Conservation (phyloP, 495 filamentous ascomycete genomes). For the Lentithecium fluviatile region DNA sequence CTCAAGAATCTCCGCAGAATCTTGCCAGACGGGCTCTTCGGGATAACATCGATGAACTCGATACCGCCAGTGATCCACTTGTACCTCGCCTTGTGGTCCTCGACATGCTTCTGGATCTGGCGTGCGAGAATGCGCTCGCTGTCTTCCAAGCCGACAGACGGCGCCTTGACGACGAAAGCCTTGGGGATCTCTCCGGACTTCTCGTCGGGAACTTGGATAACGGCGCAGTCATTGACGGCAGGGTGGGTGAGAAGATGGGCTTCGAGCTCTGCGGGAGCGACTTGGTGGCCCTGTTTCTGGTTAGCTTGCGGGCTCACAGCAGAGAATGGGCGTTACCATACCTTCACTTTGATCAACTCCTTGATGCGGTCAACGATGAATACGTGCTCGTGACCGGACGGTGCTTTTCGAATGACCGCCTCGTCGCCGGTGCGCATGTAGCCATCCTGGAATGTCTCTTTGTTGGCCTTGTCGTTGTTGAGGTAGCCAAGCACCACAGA, state of each 20-base stretch:
- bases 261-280: conserved; percentile 88
- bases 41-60: conserved; percentile 71
- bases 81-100: conserved; percentile 78
- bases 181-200: conserved; percentile 80
- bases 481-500: conserved; percentile 80
- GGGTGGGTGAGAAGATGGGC: conserved; percentile 82
- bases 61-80: conserved; percentile 90
- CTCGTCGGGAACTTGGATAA: conserved; percentile 77
- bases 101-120: conserved; percentile 72
- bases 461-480: conserved; percentile 78
- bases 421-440: conserved; percentile 90
- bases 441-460: conserved; percentile 72
- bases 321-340: conserved; percentile 39
- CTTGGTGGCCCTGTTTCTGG: conserved; percentile 69
- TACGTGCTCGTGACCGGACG: conserved; percentile 70
- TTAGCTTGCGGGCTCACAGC: conserved; percentile 9
- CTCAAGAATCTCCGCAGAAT: conserved; percentile 78
- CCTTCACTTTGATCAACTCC: conserved; percentile 93
- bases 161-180: conserved; percentile 77
- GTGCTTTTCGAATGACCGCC: conserved; percentile 63
- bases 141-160: conserved; percentile 57
- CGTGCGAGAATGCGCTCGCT: conserved; percentile 58
- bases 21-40: conserved; percentile 92
- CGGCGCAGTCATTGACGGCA: conserved; percentile 76
- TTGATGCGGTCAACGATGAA: conserved; percentile 88